A percentile compares a stretch with the other conserved stretches of the same genome.
phyloP scores from a whole-genome alignment of 441 rosid species.

The Populus tomentosa region DNA sequence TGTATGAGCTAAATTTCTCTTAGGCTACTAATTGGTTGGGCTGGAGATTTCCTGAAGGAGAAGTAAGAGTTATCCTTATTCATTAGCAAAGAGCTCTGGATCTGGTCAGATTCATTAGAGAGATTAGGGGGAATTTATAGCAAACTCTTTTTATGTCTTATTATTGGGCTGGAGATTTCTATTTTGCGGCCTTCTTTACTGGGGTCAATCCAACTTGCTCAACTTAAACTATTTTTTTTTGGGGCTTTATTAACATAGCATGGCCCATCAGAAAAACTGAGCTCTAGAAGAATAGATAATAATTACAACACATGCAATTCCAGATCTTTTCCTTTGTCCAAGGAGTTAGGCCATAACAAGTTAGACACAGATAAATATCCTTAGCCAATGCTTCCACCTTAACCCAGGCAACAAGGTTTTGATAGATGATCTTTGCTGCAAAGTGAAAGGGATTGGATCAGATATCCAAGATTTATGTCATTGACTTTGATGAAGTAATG shows the following conservation, averaged over 20 bases:
- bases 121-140: background rate
- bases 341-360: background rate
- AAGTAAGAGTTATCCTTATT: background rate
- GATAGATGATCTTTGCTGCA: background rate
- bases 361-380: background rate
- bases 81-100: background rate
- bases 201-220: background rate
- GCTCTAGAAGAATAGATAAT: background rate
- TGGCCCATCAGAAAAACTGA: background rate
- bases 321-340: background rate
- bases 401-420: background rate
- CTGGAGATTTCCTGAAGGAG: background rate
- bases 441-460: background rate
- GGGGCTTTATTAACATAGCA: background rate
- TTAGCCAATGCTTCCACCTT: background rate
- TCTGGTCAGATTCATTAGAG: background rate
- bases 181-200: background rate
- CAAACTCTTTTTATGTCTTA: background rate
- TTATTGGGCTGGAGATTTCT: background rate
- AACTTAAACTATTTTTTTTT: background rate
- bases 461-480: background rate
- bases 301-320: background rate
- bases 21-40: background rate
- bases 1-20: background rate
- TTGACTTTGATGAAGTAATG: conserved; percentile 1